Percentiles rank a stretch among this genome's conserved stretches.
Conservation (phyloP, 2,329 filamentous ascomycete genomes). For the Scytalidium sp. region DNA sequence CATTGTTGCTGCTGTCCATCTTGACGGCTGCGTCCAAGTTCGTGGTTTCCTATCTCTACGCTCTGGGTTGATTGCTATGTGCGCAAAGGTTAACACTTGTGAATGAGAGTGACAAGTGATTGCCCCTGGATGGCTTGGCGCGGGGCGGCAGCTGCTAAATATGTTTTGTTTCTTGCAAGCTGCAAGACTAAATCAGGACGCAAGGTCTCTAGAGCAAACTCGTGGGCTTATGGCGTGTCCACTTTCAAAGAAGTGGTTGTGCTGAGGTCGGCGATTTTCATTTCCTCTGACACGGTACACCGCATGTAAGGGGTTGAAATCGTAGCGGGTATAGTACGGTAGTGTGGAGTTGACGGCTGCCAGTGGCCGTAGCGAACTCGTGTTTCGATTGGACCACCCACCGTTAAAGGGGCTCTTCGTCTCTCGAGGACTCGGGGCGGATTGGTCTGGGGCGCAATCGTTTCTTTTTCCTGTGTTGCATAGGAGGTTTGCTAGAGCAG, state of each 20-base stretch:
- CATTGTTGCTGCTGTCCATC: constrained; percentile 23
- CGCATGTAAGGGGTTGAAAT: background rate
- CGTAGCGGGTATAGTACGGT: background rate
- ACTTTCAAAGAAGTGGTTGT: background rate
- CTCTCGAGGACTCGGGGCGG: background rate
- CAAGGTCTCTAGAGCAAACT: background rate
- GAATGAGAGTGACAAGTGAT: background rate
- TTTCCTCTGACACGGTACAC: background rate
- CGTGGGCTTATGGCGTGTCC: background rate
- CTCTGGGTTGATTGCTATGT: background rate
- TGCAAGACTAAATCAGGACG: background rate
- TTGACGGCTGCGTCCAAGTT: constrained; percentile 2
- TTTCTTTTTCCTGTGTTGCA: no score
- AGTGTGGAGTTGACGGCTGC: background rate
- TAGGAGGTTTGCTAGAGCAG: no score
- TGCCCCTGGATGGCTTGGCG: background rate
- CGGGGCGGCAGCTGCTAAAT: background rate
- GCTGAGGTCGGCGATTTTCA: background rate
- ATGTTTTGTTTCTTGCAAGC: background rate
- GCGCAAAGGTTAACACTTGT: background rate
- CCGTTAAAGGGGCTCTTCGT: background rate
- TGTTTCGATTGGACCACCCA: background rate
- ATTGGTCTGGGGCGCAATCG: background rate
- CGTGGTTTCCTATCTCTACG: background rate
- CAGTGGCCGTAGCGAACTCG: background rate